These are phyloP conservation scores for Sporothrix inflata DNA, from an alignment of 2,329 filamentous ascomycete genomes.

Conservation along the genomic window DNA sequence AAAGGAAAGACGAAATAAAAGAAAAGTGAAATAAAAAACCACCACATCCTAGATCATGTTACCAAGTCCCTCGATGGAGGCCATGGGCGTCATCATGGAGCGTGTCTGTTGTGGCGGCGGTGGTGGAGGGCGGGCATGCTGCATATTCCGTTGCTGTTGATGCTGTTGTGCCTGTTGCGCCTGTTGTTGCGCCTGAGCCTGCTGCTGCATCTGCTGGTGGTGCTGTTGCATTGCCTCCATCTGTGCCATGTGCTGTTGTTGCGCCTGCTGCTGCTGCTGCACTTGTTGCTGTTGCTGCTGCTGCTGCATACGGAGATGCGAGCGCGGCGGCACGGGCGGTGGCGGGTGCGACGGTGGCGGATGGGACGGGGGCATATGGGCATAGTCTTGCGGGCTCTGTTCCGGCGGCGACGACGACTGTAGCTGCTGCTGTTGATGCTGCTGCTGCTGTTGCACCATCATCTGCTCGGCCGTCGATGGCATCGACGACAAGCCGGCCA, in stretches of 20 bases:
- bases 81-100: constrained; percentile 38
- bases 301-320: constrained; percentile 22
- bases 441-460: constrained; percentile 28
- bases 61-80: constrained; percentile 45
- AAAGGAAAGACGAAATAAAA: background rate
- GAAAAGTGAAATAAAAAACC: background rate
- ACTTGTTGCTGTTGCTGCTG: background rate
- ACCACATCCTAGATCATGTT: constrained; percentile 51
- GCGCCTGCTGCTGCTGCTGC: constrained; percentile 4
- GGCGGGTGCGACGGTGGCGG: constrained; percentile 22
- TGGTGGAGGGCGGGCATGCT: constrained; percentile 36
- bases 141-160: constrained; percentile 16
- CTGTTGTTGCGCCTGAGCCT: background rate
- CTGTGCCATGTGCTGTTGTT: constrained; percentile 32
- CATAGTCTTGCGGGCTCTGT: constrained; percentile 33
- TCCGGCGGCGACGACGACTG: constrained; percentile 25
- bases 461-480: constrained; percentile 15
- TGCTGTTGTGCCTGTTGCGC: background rate
- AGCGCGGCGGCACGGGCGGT: constrained; percentile 17
- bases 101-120: constrained; percentile 37
- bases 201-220: constrained; percentile 25
- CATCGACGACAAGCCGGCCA: constrained; percentile 21
- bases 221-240: constrained; percentile 36
- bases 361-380: background rate
- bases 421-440: constrained; percentile 30